A percentile compares a stretch with the other conserved stretches of the same genome.
Conservation (phyloP, 305 asterid genomes). For the Striga hermonthica region DNA sequence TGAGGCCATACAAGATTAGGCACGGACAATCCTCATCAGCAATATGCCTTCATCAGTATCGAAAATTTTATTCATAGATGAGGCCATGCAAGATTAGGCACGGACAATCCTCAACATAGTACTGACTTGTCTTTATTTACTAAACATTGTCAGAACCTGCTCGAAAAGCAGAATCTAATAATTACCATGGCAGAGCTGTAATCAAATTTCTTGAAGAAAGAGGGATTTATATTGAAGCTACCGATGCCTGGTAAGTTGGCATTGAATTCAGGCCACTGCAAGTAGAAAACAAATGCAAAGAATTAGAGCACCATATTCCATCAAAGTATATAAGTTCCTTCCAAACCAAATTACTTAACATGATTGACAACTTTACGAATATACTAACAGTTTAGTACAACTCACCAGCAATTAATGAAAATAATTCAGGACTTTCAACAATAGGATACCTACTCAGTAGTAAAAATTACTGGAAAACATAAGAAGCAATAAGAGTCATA, state of each 20-base stretch:
- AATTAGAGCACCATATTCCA: not conserved
- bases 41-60: too few species aligned
- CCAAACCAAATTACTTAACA: slow-evolving; percentile 8
- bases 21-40: slow-evolving; percentile 9
- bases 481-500: not conserved
- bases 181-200: slow-evolving; percentile 80
- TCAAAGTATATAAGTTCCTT: slow-evolving; percentile 6
- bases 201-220: slow-evolving; percentile 82
- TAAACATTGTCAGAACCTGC: too few species aligned
- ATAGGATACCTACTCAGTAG: slow-evolving; percentile 13
- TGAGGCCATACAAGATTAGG: not conserved
- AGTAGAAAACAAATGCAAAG: slow-evolving; percentile 25
- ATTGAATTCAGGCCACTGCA: slow-evolving; percentile 88
- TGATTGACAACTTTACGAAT: slow-evolving; percentile 11
- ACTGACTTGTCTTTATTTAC: too few species aligned
- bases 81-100: not conserved
- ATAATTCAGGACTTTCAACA: slow-evolving; percentile 12
- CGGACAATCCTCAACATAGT: slow-evolving; percentile 9
- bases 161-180: slow-evolving; percentile 19
- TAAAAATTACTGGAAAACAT: not conserved
- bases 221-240: slow-evolving; percentile 63
- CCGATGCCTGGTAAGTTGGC: slow-evolving; percentile 64
- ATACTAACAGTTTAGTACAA: not conserved
- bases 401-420: slow-evolving; percentile 7
- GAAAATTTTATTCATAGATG: not conserved